A percentile compares a stretch with the other conserved stretches of the same genome.
These are phyloP conservation scores for Trichoderma orchidacearum DNA, from an alignment of 495 filamentous ascomycete genomes.

Conservation along the genomic window DNA sequence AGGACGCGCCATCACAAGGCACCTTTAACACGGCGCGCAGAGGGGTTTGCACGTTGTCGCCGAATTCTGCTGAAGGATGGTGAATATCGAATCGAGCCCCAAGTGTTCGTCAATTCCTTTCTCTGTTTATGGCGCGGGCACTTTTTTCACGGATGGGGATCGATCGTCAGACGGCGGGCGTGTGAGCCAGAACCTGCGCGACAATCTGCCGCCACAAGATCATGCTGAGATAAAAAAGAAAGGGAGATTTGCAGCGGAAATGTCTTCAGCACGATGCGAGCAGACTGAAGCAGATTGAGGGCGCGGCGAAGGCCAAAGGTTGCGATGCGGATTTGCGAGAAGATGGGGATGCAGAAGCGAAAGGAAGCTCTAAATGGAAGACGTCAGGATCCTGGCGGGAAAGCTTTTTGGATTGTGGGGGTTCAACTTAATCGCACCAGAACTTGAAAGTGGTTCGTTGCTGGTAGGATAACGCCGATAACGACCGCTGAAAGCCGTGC, in stretches of 20 bases:
- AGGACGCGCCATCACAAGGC: neutral
- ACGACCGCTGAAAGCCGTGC: too few relatives aligned
- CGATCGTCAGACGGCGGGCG: neutral
- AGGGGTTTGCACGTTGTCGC: too few relatives aligned
- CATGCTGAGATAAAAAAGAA: neutral
- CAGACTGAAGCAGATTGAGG: neutral
- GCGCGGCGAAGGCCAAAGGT: neutral
- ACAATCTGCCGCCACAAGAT: slow-evolving; percentile 1
- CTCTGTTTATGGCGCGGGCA: neutral
- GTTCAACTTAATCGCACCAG: too few relatives aligned
- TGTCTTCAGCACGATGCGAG: neutral
- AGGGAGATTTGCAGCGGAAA: neutral
- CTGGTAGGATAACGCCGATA: too few relatives aligned
- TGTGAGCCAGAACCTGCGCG: neutral
- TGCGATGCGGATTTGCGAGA: too few relatives aligned
- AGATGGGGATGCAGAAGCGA: too few relatives aligned
- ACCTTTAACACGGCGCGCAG: too few relatives aligned
- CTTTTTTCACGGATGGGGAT: neutral
- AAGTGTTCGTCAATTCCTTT: neutral
- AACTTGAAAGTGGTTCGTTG: too few relatives aligned
- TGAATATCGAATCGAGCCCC: neutral
- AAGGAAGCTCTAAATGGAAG: neutral
- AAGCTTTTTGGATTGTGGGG: neutral
- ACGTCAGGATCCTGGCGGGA: neutral
- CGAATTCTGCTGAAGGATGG: too few relatives aligned